Conservation (phyloP, 2,329 filamentous ascomycete genomes). For the Cladosporium halotolerans region DNA sequence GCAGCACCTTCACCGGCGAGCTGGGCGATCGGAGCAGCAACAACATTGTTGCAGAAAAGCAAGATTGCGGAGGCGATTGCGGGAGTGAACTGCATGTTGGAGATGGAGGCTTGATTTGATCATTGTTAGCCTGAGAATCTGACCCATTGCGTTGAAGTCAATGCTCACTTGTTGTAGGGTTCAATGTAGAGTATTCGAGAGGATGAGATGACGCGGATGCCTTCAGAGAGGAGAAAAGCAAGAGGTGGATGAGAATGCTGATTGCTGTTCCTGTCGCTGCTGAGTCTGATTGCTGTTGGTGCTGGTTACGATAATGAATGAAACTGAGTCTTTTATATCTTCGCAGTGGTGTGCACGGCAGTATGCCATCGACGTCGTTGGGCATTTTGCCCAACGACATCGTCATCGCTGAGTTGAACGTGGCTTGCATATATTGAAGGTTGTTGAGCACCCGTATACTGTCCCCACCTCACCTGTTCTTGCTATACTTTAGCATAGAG, state of each 20-base stretch:
- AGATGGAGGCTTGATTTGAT: background rate
- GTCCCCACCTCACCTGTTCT: background rate
- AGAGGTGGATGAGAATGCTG: background rate
- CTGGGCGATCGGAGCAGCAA: constrained; percentile 16
- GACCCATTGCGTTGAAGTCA: background rate
- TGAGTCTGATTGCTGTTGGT: background rate
- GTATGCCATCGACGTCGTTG: background rate
- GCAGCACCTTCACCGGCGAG: constrained; percentile 21
- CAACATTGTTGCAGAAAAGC: constrained; percentile 10
- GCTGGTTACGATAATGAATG: too few relatives aligned
- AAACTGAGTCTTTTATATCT: background rate
- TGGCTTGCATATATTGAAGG: background rate
- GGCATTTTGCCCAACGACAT: background rate
- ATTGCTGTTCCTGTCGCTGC: background rate
- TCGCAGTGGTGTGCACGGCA: background rate
- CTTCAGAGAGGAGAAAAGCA: too few relatives aligned
- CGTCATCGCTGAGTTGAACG: background rate
- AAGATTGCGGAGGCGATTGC: constrained; percentile 14
- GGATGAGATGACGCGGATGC: background rate
- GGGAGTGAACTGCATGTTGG: constrained; percentile 16
- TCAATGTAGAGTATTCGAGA: background rate
- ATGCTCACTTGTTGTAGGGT: background rate
- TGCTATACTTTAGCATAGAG: background rate
- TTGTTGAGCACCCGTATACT: background rate
- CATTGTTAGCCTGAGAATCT: background rate